Evolutionary conservation across 768 basidiomycete species (phyloP).

Genomic region (Steccherinum ochraceum): DNA sequence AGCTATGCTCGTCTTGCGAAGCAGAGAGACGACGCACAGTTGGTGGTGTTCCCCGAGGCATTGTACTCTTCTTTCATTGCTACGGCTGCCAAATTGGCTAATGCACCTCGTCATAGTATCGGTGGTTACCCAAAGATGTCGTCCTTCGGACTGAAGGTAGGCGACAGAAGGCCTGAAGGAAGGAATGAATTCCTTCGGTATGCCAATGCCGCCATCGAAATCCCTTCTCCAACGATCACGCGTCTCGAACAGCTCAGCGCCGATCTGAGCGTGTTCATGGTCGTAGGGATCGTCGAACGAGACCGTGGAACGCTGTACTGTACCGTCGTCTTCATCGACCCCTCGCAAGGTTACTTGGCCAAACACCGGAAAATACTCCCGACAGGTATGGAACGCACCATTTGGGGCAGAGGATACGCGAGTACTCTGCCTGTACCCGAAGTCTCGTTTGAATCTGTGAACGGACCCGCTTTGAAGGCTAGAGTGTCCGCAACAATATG

Average conservation of each 20-base stretch:
- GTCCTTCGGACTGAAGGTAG: constrained; percentile 44
- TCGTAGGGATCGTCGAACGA: constrained; percentile 55
- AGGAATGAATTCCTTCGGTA: constrained; percentile 56
- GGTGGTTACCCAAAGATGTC: constrained; percentile 59
- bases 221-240: constrained; percentile 45
- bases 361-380: constrained; percentile 64
- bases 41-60: constrained; percentile 53
- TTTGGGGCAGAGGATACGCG: constrained; percentile 60
- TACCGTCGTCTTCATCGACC: constrained; percentile 51
- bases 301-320: constrained; percentile 59
- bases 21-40: constrained; percentile 38
- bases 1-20: constrained; percentile 37
- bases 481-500: constrained; percentile 55
- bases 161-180: constrained; percentile 41
- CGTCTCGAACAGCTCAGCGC: constrained; percentile 43
- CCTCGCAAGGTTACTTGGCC: constrained; percentile 43
- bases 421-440: constrained; percentile 45
- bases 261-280: constrained; percentile 45
- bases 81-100: background rate
- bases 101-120: no score
- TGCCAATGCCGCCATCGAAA: constrained; percentile 45
- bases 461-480: constrained; percentile 21
- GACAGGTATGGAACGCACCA: constrained; percentile 50
- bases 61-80: constrained; percentile 39
- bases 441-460: constrained; percentile 26